These are phyloP conservation scores for Oenanthe sinensis DNA, from an alignment of 129 eudicot genomes.

Conservation along the genomic window DNA sequence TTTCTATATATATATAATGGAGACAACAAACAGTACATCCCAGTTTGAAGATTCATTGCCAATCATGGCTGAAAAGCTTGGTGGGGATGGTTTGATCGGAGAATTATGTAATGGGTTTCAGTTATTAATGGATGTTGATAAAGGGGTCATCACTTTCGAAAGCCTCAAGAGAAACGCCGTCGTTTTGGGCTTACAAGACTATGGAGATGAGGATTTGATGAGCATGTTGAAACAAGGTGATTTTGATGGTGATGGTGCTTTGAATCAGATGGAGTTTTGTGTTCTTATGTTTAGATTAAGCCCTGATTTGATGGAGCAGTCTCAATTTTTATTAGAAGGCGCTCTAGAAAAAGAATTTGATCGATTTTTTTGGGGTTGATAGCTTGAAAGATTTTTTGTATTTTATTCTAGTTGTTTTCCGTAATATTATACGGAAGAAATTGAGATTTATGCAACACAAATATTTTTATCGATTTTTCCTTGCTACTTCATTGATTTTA, in stretches of 20 bases:
- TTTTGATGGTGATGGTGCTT: conserved; percentile 66
- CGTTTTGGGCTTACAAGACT: conserved; percentile 51
- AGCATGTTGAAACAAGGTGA: conserved; percentile 64
- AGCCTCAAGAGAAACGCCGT: conserved; percentile 57
- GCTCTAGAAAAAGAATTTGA: conserved; percentile 38
- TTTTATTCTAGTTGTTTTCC: no score
- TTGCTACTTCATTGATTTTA: not conserved
- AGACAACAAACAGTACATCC: conserved; percentile 30
- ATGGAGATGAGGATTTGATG: conserved; percentile 47
- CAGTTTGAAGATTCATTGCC: conserved; percentile 56
- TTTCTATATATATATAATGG: conserved; percentile 12
- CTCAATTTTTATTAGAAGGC: conserved; percentile 55
- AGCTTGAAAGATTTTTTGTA: not conserved
- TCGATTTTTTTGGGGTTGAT: not conserved
- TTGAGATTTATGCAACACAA: not conserved
- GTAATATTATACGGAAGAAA: not conserved
- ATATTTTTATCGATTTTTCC: no score
- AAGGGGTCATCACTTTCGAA: conserved; percentile 69
- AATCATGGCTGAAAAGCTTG: conserved; percentile 64
- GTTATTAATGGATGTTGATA: conserved; percentile 52
- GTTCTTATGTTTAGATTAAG: conserved; percentile 80
- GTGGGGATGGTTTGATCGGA: conserved; percentile 73
- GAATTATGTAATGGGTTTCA: conserved; percentile 74
- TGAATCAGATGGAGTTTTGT: conserved; percentile 81
- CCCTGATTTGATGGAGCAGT: conserved; percentile 69